phyloP scores from a whole-genome alignment of 768 basidiomycete genomes.

The Tulasnella sp. region DNA sequence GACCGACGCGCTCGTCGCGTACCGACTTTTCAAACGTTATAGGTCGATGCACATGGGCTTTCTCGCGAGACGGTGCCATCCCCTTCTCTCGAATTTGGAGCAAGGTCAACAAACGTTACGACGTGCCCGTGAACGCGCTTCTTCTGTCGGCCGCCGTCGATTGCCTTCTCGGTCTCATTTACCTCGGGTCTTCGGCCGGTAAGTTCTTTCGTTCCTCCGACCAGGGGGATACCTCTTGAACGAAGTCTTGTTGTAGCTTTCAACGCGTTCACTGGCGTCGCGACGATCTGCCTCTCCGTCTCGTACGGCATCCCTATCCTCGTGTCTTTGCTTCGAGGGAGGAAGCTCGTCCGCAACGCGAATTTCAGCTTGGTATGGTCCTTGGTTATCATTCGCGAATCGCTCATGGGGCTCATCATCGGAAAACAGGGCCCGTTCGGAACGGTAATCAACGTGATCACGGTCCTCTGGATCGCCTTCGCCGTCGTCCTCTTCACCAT shows the following conservation, averaged over 20 bases:
- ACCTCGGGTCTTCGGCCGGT: constrained; percentile 31
- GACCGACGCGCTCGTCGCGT: not conserved
- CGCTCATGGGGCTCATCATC: not conserved
- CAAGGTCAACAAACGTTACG: constrained; percentile 30
- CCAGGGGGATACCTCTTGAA: not conserved
- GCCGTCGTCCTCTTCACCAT: constrained; percentile 58
- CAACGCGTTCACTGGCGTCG: constrained; percentile 56
- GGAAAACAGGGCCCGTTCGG: constrained; percentile 32
- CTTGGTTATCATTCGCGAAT: not conserved
- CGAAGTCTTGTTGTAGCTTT: constrained; percentile 43
- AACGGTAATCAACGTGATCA: constrained; percentile 34
- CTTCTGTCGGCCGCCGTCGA: constrained; percentile 47
- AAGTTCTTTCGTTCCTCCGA: not conserved
- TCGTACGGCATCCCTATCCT: constrained; percentile 53
- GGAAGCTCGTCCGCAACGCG: constrained; percentile 37
- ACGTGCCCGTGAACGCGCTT: constrained; percentile 50
- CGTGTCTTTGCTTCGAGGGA: constrained; percentile 36
- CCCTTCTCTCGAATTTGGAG: constrained; percentile 42
- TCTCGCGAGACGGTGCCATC: constrained; percentile 55
- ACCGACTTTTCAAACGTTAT: not conserved
- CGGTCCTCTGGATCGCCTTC: constrained; percentile 49
- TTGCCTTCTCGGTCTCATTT: constrained; percentile 48
- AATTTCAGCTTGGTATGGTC: constrained; percentile 30
- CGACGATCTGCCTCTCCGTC: constrained; percentile 53
- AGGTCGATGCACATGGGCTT: constrained; percentile 53